Evolutionary conservation across 768 basidiomycete genomes (phyloP).

Genomic region (Suillus fuscotomentosus): DNA sequence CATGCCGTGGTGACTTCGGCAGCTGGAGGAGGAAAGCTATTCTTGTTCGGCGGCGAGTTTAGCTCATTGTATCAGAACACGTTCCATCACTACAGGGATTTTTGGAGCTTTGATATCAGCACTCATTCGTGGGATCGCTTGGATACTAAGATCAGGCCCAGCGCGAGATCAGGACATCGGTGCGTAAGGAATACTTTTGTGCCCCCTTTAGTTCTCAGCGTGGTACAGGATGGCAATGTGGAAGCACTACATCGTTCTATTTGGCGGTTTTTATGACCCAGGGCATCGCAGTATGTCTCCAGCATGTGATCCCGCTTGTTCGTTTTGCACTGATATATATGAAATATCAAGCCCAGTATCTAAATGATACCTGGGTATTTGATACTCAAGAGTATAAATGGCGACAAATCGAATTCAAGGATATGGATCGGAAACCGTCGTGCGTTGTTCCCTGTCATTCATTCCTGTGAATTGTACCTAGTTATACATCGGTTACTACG

Average conservation of each 20-base stretch:
- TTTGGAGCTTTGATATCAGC: slow-evolving; percentile 83
- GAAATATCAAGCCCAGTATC: slow-evolving; percentile 59
- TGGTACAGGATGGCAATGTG: slow-evolving; percentile 76
- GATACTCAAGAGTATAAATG: slow-evolving; percentile 86
- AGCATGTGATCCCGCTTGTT: neutral
- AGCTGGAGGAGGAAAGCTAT: slow-evolving; percentile 81
- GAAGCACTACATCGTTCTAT: slow-evolving; percentile 85
- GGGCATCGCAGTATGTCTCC: slow-evolving; percentile 66
- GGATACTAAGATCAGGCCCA: slow-evolving; percentile 80
- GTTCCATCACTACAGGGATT: slow-evolving; percentile 87
- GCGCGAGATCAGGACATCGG: slow-evolving; percentile 83
- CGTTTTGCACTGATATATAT: neutral
- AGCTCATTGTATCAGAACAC: slow-evolving; percentile 79
- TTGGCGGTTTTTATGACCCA: slow-evolving; percentile 90
- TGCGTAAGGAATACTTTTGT: slow-evolving; percentile 27
- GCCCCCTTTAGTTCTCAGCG: neutral
- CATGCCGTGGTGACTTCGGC: slow-evolving; percentile 78
- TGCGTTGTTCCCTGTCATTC: slow-evolving; percentile 32
- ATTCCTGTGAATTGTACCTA: no score
- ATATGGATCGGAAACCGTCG: slow-evolving; percentile 74
- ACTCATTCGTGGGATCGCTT: slow-evolving; percentile 86
- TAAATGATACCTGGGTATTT: slow-evolving; percentile 84
- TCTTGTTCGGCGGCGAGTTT: slow-evolving; percentile 87
- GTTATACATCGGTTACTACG: neutral
- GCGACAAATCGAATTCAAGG: slow-evolving; percentile 72